Conservation (phyloP, 495 filamentous ascomycete genomes). For the Lasiosphaeria hispida region DNA sequence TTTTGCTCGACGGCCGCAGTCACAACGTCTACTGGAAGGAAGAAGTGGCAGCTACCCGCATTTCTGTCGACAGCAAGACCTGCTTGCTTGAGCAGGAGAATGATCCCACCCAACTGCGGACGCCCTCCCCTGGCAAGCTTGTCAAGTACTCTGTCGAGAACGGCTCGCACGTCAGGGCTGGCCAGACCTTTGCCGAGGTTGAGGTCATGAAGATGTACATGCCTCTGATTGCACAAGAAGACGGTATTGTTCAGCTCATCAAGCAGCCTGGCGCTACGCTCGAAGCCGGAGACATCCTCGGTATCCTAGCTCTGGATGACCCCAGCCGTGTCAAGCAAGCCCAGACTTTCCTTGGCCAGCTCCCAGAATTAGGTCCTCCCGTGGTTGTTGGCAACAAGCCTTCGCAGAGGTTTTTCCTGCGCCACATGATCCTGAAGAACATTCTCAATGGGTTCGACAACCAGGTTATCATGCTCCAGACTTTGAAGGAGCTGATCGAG, state of each 20-base stretch:
- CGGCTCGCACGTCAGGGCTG: slow-evolving; percentile 89
- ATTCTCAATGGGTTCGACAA: slow-evolving; percentile 96
- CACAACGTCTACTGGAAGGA: slow-evolving; percentile 99
- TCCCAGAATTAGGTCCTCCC: slow-evolving; percentile 83
- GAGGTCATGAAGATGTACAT: slow-evolving; percentile 99
- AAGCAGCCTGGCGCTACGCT: slow-evolving; percentile 99
- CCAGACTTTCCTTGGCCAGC: slow-evolving; percentile 89
- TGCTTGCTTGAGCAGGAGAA: slow-evolving; percentile 98
- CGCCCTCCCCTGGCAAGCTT: slow-evolving; percentile 94
- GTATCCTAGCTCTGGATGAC: slow-evolving; percentile 93
- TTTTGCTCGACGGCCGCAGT: slow-evolving; percentile 83
- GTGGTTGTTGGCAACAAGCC: slow-evolving; percentile 89
- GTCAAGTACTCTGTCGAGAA: slow-evolving; percentile 98
- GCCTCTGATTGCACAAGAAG: slow-evolving; percentile 95
- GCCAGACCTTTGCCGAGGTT: slow-evolving; percentile 93
- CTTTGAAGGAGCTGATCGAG: slow-evolving; percentile 83
- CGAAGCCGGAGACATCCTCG: slow-evolving; percentile 97
- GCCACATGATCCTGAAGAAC: slow-evolving; percentile 76
- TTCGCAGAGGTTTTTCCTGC: slow-evolving; percentile 76
- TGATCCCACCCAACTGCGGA: slow-evolving; percentile 93
- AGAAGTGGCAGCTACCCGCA: slow-evolving; percentile 88
- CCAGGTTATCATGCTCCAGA: slow-evolving; percentile 88
- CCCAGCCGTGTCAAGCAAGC: slow-evolving; percentile 96
- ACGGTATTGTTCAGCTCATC: slow-evolving; percentile 95
- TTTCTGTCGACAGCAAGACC: slow-evolving; percentile 97